Evolutionary conservation across 768 basidiomycete genomes (phyloP).

Genomic region (Pisolithus albus): DNA sequence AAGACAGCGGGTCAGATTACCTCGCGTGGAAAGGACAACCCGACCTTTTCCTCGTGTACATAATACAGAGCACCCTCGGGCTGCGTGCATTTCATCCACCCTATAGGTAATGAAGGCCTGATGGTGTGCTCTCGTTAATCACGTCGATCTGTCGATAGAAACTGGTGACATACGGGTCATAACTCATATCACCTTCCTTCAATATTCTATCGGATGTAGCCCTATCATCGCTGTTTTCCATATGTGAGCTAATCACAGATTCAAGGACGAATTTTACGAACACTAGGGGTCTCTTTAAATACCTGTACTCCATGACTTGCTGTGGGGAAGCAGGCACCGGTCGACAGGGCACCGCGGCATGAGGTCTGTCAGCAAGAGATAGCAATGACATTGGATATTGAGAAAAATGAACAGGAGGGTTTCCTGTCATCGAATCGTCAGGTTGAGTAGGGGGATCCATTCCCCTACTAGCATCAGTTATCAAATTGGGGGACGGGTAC

Average conservation of each 20-base stretch:
- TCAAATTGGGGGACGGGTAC: too few species aligned
- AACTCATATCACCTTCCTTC: not conserved
- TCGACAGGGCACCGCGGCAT: too few species aligned
- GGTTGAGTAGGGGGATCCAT: too few species aligned
- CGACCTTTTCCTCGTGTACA: conserved; percentile 34
- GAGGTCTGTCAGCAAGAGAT: too few species aligned
- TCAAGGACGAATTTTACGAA: not conserved
- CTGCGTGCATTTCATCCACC: conserved; percentile 22
- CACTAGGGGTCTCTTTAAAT: not conserved
- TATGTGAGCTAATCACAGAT: not conserved
- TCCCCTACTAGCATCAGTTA: too few species aligned
- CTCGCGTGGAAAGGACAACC: not conserved
- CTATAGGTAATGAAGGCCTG: not conserved
- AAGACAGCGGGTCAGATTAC: not conserved
- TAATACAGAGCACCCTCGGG: conserved; percentile 56
- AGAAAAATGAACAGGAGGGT: too few species aligned
- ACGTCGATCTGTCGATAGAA: not conserved
- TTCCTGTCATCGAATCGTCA: too few species aligned
- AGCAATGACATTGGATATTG: too few species aligned
- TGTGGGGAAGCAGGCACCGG: not conserved
- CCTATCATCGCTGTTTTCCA: not conserved
- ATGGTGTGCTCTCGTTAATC: not conserved
- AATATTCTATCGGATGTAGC: not conserved
- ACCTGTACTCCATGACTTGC: not conserved
- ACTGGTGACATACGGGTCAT: not conserved